These are phyloP conservation scores for Fonsecaea multimorphosa DNA, from an alignment of 2,329 filamentous ascomycete species.

Conservation along the genomic window DNA sequence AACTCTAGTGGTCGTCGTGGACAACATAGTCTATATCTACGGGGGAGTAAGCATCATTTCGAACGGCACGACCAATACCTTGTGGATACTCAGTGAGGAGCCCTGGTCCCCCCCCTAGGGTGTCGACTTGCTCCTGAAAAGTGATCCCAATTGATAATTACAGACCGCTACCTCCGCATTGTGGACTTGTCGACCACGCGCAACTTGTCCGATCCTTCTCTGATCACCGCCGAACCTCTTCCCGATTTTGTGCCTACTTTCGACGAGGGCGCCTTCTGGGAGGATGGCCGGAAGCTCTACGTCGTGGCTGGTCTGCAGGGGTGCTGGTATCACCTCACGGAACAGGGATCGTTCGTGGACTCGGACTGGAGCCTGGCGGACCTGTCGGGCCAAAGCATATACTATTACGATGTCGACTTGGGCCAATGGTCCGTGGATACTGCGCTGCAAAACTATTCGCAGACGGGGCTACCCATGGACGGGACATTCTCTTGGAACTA, in stretches of 20 bases:
- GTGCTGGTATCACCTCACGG: slow-evolving; percentile 2
- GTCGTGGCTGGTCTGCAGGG: not conserved
- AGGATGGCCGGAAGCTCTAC: not conserved
- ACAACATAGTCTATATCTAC: slow-evolving; percentile 1
- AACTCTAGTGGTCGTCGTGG: not conserved
- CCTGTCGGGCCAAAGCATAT: not conserved
- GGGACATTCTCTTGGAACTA: not conserved
- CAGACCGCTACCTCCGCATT: not conserved
- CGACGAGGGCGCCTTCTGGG: not conserved
- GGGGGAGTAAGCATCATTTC: not conserved
- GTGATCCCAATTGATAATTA: not conserved
- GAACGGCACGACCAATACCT: not conserved
- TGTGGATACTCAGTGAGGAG: slow-evolving; percentile 2
- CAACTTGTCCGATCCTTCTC: slow-evolving; percentile 2
- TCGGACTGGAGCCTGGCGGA: not conserved
- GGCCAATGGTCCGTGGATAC: not conserved
- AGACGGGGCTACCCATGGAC: not conserved
- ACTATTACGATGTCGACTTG: not conserved
- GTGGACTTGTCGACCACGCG: not conserved
- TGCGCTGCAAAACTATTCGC: not conserved
- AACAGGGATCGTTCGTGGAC: not conserved
- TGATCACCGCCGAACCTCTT: not conserved
- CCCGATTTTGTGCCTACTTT: slow-evolving; percentile 3
- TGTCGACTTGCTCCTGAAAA: not conserved
- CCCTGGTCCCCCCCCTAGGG: not conserved